Conservation (phyloP, 192 early-diverging fungal genomes). For the Mortierella claussenii region DNA sequence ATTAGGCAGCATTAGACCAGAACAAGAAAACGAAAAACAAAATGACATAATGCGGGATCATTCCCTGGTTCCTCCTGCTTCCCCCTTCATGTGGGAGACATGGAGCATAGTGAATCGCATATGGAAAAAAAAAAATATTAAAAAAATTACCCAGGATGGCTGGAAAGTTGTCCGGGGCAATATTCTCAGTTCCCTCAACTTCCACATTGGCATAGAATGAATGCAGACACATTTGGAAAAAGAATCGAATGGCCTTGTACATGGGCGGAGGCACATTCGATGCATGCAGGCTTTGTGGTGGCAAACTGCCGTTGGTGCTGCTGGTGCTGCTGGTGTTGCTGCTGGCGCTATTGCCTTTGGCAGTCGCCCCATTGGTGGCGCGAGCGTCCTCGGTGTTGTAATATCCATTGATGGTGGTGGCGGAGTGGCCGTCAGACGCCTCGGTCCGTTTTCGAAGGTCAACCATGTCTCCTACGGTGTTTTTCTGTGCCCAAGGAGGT, state of each 20-base stretch:
- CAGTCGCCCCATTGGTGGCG: too few relatives aligned
- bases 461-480: constrained; percentile 6
- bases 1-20: too few relatives aligned
- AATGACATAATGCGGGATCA: constrained; percentile 14
- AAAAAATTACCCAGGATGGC: constrained; percentile 47
- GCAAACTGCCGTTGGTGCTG: background rate
- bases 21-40: too few relatives aligned
- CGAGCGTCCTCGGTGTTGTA: too few relatives aligned
- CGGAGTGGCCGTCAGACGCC: background rate
- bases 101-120: too few relatives aligned
- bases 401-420: too few relatives aligned
- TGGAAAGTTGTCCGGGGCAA: constrained; percentile 51
- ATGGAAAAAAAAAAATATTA: background rate
- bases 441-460: constrained; percentile 2
- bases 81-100: too few relatives aligned
- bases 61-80: background rate
- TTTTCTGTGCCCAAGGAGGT: background rate
- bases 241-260: constrained; percentile 50
- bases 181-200: constrained; percentile 53
- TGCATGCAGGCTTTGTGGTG: background rate
- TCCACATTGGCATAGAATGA: constrained; percentile 56
- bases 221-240: constrained; percentile 52
- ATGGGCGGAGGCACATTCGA: constrained; percentile 29
- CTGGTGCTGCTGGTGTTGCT: background rate
- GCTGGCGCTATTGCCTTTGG: background rate